phyloP scores from a whole-genome alignment of 768 basidiomycete species.

The Leccinellum luteum region DNA sequence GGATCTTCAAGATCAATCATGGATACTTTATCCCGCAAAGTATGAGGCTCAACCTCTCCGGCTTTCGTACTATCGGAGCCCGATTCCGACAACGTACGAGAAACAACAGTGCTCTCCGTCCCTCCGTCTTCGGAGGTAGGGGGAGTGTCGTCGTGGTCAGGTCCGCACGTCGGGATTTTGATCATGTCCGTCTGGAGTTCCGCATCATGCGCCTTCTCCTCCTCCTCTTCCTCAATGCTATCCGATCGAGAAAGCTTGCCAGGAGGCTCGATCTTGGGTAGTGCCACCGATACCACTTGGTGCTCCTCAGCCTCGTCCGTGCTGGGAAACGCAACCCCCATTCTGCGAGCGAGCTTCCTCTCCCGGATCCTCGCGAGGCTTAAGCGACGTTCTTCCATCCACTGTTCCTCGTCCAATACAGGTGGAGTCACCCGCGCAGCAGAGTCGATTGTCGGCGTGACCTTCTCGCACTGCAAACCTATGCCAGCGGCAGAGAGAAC shows the following conservation, averaged over 20 bases:
- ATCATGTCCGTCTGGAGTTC: slow-evolving; percentile 4
- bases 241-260: slow-evolving; percentile 29
- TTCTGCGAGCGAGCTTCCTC: slow-evolving; percentile 31
- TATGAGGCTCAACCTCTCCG: slow-evolving; percentile 25
- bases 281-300: slow-evolving; percentile 5
- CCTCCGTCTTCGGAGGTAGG: slow-evolving; percentile 18
- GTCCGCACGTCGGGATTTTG: neutral
- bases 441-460: slow-evolving; percentile 4
- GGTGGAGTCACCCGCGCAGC: slow-evolving; percentile 2
- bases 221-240: slow-evolving; percentile 32
- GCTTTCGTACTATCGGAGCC: slow-evolving; percentile 27
- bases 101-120: slow-evolving; percentile 22
- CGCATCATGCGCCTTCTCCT: slow-evolving; percentile 21
- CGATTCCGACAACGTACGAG: slow-evolving; percentile 27
- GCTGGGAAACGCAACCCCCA: slow-evolving; percentile 27
- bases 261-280: slow-evolving; percentile 23
- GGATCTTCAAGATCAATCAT: slow-evolving; percentile 28
- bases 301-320: slow-evolving; percentile 9
- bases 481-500: slow-evolving; percentile 66
- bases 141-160: slow-evolving; percentile 2
- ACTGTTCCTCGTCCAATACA: slow-evolving; percentile 29
- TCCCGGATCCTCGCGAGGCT: slow-evolving; percentile 32
- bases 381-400: slow-evolving; percentile 35
- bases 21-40: slow-evolving; percentile 27
- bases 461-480: slow-evolving; percentile 24